Evolutionary conservation across 2,329 filamentous ascomycete species (phyloP).

Genomic region (Phyllosticta capitalensis): DNA sequence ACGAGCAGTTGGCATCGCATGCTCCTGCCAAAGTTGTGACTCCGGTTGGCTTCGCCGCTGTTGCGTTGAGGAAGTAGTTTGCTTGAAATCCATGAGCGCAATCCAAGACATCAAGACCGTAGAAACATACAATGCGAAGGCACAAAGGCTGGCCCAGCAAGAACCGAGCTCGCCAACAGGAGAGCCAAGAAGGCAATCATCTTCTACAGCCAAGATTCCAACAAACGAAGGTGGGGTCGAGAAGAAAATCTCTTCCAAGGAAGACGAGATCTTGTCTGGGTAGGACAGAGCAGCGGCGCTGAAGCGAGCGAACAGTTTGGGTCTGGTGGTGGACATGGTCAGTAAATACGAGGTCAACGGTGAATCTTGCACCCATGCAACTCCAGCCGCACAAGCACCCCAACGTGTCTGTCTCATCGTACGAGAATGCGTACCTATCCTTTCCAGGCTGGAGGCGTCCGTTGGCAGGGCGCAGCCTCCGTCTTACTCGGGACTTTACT

Average conservation of each 20-base stretch:
- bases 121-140: background rate
- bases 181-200: background rate
- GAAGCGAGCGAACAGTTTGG: background rate
- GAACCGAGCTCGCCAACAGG: background rate
- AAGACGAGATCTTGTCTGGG: background rate
- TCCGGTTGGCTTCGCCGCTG: background rate
- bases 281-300: background rate
- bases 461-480: background rate
- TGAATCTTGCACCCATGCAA: background rate
- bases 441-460: background rate
- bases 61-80: background rate
- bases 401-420: background rate
- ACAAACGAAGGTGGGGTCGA: background rate
- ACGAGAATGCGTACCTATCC: background rate
- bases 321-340: background rate
- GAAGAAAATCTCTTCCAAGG: background rate
- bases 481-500: background rate
- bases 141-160: background rate
- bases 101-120: background rate
- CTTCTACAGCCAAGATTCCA: background rate
- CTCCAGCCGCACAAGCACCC: background rate
- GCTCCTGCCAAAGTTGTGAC: too few species aligned
- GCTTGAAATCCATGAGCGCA: background rate
- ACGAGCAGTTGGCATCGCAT: background rate
- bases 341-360: background rate